phyloP scores from a whole-genome alignment of 768 basidiomycete genomes.

The Podaxis rugospora region DNA sequence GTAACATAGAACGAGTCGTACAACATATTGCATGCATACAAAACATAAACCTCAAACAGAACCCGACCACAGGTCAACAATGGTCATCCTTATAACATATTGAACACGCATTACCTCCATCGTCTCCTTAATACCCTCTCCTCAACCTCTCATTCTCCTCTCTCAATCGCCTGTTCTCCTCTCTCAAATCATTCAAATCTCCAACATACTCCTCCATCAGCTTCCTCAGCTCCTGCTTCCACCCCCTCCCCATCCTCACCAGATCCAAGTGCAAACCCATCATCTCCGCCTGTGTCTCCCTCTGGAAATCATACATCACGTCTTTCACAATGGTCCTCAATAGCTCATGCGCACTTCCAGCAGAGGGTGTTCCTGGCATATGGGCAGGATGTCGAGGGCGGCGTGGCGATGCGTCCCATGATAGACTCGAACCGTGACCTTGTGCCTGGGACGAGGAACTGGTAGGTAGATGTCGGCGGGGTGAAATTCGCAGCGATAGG shows the following conservation, averaged over 20 bases:
- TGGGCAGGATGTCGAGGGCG: constrained; percentile 18
- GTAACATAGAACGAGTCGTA: background rate
- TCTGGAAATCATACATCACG: constrained; percentile 69
- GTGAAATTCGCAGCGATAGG: constrained; percentile 54
- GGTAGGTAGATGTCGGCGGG: constrained; percentile 33
- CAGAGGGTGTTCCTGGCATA: constrained; percentile 12
- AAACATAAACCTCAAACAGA: background rate
- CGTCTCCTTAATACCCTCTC: constrained; percentile 24
- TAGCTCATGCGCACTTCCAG: constrained; percentile 48
- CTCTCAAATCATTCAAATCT: constrained; percentile 54
- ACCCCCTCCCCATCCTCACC: constrained; percentile 64
- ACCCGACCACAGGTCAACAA: too few species aligned
- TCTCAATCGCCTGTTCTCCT: constrained; percentile 62
- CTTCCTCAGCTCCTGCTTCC: constrained; percentile 60
- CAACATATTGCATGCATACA: background rate
- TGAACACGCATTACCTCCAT: background rate
- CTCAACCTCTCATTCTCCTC: constrained; percentile 65
- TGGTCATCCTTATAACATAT: too few species aligned
- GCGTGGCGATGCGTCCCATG: constrained; percentile 38
- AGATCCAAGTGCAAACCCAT: constrained; percentile 72
- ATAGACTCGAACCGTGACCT: constrained; percentile 21
- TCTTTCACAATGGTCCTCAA: constrained; percentile 63
- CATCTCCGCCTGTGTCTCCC: constrained; percentile 68
- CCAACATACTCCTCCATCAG: constrained; percentile 59
- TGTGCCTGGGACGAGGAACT: constrained; percentile 10